Evolutionary conservation across 306 rosid species (phyloP).

Genomic region (Casuarina cunninghamiana): DNA sequence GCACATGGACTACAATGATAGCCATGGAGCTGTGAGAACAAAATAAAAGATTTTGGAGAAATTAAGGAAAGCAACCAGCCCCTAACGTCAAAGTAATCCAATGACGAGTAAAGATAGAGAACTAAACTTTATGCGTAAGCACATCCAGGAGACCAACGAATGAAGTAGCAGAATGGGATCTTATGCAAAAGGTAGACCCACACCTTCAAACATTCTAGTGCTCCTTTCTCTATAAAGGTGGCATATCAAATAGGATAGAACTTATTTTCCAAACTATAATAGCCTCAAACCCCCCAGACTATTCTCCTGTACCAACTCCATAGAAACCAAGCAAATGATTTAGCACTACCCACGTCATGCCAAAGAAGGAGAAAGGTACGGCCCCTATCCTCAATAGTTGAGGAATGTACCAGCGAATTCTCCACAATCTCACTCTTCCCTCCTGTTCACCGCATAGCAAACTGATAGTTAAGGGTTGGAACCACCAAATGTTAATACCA

Average conservation of each 20-base stretch:
- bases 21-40: not conserved
- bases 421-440: not conserved
- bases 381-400: not conserved
- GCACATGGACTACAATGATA: not conserved
- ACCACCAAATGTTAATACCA: not conserved
- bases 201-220: not conserved
- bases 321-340: not conserved
- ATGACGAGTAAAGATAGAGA: not conserved
- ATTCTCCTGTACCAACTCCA: not conserved
- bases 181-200: not conserved
- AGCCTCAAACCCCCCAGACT: not conserved
- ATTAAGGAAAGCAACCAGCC: slow-evolving; percentile 1
- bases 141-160: not conserved
- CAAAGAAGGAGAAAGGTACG: not conserved
- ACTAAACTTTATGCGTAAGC: not conserved
- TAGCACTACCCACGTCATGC: not conserved
- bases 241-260: not conserved
- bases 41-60: not conserved
- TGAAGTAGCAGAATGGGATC: not conserved
- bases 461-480: not conserved
- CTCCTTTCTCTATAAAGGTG: not conserved
- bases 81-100: not conserved
- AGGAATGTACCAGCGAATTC: not conserved
- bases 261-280: not conserved
- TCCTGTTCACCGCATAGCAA: not conserved